phyloP scores from a whole-genome alignment of 306 rosid genomes.

The Prunus davidiana region DNA sequence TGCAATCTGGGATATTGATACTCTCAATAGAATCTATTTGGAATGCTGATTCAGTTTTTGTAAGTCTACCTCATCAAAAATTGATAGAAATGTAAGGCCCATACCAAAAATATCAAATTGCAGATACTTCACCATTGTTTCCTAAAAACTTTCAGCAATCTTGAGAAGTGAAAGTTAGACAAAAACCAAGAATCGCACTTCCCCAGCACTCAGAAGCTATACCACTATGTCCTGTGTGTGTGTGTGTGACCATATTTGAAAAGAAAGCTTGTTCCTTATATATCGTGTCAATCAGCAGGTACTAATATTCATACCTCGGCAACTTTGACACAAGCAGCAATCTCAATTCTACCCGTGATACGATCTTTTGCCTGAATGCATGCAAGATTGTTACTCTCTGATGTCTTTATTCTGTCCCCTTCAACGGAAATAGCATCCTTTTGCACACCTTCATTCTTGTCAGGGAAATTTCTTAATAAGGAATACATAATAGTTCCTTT shows the following conservation, averaged over 20 bases:
- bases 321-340: conserved; percentile 89
- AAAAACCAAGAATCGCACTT: neutral
- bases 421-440: conserved; percentile 65
- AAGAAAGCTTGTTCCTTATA: neutral
- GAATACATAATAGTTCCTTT: conserved; percentile 69
- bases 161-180: neutral
- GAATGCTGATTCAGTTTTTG: neutral
- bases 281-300: neutral
- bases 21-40: too few relatives aligned
- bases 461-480: conserved; percentile 43
- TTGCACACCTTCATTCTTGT: conserved; percentile 54
- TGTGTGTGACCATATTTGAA: neutral
- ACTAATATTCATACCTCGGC: conserved; percentile 57
- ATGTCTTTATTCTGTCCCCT: conserved; percentile 74
- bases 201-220: neutral
- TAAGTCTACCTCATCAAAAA: neutral
- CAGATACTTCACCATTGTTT: neutral
- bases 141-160: neutral
- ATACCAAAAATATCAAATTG: neutral
- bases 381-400: conserved; percentile 62
- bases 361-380: conserved; percentile 95
- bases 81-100: neutral
- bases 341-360: conserved; percentile 66
- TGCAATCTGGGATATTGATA: neutral
- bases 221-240: neutral